Evolutionary conservation across 192 early-diverging fungal species (phyloP), one percentile per base, ranked within the genome.

Genomic region (Coemansia sp.): DNA sequence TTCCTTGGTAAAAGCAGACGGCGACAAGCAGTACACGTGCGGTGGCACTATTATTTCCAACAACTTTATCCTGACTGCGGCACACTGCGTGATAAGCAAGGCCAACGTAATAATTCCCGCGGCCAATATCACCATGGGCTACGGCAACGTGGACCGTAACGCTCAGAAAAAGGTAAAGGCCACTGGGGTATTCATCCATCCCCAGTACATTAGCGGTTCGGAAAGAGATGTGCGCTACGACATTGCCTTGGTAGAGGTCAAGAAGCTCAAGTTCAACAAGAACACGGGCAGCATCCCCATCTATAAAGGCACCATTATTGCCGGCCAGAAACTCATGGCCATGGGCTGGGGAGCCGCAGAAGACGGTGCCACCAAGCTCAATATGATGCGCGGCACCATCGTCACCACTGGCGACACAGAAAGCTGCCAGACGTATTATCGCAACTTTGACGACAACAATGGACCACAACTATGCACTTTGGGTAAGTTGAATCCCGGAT

Each of bases 311-410:
- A 2, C 6, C 0, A 44, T 82, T 15, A 42, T 32, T 8, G 41
- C 53, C 1, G 54, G 55, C 35, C 64, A 76, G 50, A 40, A 38
- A 7, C 34, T 76, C 14, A 27, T 75, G 52, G 70, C 80, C 8
- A 73, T 69, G 43, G 80, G 80, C 36, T 82, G 80, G 80, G 80
- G 80, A 11, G 17, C 44, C 0, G 67, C 70, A 1, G 64, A 73
- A 8, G 43, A 38, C 15, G 58, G 26, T 17, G 71, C 79, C 8
- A 38, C 42, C 0, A 18, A 62, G 29, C 52, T 43, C 15, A 55
- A 57, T n/a, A 60, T 70, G 10, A 57, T 76, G n/a, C 58, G 68
- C 19, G 74, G 74, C 8, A 65, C 65, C 2, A 18, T 70, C 2
- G 58, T 60, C 1, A 63, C 41, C 0, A 58, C 74, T 1, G 75